Percentiles rank a stretch among this genome's conserved stretches.
These are phyloP conservation scores for Trichoderma atrobrunneum DNA, from an alignment of 2,329 filamentous ascomycete genomes.

Conservation along the genomic window DNA sequence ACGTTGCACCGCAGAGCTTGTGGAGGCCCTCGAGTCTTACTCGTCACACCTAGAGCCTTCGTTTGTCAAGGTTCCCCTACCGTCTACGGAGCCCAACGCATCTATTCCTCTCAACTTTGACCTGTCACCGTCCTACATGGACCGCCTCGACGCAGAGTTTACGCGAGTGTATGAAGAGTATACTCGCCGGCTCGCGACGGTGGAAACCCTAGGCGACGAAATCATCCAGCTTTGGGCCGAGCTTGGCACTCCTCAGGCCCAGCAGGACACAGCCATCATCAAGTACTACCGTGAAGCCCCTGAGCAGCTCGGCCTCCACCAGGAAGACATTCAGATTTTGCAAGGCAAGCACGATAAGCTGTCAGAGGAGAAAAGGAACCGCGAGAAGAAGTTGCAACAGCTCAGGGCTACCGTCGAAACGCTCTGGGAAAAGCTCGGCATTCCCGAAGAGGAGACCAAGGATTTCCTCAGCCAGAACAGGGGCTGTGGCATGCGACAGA, in stretches of 20 bases:
- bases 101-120: slow-evolving; percentile 82
- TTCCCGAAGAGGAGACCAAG: slow-evolving; percentile 80
- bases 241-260: slow-evolving; percentile 87
- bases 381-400: slow-evolving; percentile 74
- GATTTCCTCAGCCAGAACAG: slow-evolving; percentile 82
- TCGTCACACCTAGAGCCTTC: slow-evolving; percentile 90
- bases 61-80: slow-evolving; percentile 81
- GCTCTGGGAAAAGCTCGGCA: slow-evolving; percentile 83
- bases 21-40: slow-evolving; percentile 90
- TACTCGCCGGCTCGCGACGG: slow-evolving; percentile 72
- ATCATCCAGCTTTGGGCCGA: slow-evolving; percentile 96
- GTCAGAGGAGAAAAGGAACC: slow-evolving; percentile 79
- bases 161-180: slow-evolving; percentile 96
- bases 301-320: slow-evolving; percentile 89
- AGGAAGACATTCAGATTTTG: slow-evolving; percentile 76
- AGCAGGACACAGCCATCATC: slow-evolving; percentile 84
- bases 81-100: slow-evolving; percentile 74
- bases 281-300: slow-evolving; percentile 87
- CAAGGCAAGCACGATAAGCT: slow-evolving; percentile 76
- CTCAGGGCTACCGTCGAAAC: slow-evolving; percentile 74
- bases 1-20: slow-evolving; percentile 63
- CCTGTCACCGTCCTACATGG: slow-evolving; percentile 85
- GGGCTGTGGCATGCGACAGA: slow-evolving; percentile 84
- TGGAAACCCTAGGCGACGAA: slow-evolving; percentile 73
- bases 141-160: slow-evolving; percentile 85